phyloP scores from a whole-genome alignment of 192 early-diverging fungal genomes.

The Cladochytrium replicatum region DNA sequence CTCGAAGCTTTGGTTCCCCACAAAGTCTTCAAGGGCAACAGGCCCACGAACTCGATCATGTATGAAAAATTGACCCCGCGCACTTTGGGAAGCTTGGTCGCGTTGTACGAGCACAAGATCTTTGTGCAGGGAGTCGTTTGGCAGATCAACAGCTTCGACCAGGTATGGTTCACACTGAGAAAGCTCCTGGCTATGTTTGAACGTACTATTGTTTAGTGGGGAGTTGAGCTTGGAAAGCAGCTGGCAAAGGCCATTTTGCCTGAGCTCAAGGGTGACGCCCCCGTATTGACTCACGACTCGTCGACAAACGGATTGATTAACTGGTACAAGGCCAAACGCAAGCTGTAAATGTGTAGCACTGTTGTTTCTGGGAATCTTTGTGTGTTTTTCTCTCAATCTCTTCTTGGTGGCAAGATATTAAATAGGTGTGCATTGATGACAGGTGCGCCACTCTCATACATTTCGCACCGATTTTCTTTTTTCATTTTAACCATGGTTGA shows the following conservation, averaged over 20 bases:
- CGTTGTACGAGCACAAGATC: constrained; percentile 99
- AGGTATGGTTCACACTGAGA: constrained; percentile 43
- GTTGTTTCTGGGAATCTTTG: no score
- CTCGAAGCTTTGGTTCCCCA: constrained; percentile 63
- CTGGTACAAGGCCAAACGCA: constrained; percentile 85
- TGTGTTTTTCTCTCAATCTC: no score
- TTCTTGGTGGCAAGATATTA: no score
- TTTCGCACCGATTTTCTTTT: no score
- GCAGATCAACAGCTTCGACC: constrained; percentile 96
- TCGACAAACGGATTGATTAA: constrained; percentile 96
- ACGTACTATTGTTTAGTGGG: no score
- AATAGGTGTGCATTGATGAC: no score
- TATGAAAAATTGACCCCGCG: constrained; percentile 86
- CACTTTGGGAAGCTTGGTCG: constrained; percentile 85
- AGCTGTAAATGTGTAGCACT: no score
- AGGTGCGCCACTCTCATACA: no score
- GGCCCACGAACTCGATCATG: constrained; percentile 92
- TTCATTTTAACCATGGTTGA: no score
- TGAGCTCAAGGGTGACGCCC: constrained; percentile 57
- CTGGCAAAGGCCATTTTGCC: constrained; percentile 93
- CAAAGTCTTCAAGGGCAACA: constrained; percentile 97
- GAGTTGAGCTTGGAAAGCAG: constrained; percentile 97
- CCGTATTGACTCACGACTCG: constrained; percentile 74
- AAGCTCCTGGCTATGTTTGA: no score
- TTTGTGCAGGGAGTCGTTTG: constrained; percentile 97